Evolutionary conservation across 192 early-diverging fungal species (phyloP).

Genomic region (Coemansia javaensis): DNA sequence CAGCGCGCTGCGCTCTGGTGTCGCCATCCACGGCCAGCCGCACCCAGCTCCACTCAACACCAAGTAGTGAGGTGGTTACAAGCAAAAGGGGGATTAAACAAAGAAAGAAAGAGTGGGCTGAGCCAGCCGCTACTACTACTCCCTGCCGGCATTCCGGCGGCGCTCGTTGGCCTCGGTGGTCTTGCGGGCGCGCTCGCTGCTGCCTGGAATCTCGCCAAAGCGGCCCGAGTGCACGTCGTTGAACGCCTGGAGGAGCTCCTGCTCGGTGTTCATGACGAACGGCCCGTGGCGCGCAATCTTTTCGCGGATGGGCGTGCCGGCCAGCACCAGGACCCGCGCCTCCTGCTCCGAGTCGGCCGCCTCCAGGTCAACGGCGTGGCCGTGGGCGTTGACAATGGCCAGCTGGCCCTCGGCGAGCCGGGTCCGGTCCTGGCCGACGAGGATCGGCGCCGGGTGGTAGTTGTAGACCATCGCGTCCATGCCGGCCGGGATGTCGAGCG

Average conservation of each 20-base stretch:
- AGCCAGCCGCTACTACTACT: constrained; percentile 8
- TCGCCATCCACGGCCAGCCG: too few species aligned
- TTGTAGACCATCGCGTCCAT: constrained; percentile 46
- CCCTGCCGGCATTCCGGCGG: constrained; percentile 31
- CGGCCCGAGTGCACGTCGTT: constrained; percentile 28
- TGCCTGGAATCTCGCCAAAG: constrained; percentile 48
- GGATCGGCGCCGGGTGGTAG: constrained; percentile 27
- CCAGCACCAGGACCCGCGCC: constrained; percentile 58
- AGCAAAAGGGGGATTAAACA: background rate
- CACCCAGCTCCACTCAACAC: too few species aligned
- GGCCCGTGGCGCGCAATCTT: constrained; percentile 61
- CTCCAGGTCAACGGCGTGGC: constrained; percentile 32
- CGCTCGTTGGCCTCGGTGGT: constrained; percentile 42
- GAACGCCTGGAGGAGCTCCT: constrained; percentile 43
- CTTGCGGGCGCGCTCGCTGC: constrained; percentile 43
- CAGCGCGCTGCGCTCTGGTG: too few species aligned
- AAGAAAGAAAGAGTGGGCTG: too few species aligned
- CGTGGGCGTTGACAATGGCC: constrained; percentile 36
- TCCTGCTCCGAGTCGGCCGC: constrained; percentile 33
- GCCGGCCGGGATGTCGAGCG: constrained; percentile 49
- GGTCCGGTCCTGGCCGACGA: constrained; percentile 43
- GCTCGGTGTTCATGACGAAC: constrained; percentile 59
- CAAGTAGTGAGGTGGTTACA: too few species aligned
- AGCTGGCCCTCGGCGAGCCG: constrained; percentile 34
- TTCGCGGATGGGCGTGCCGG: constrained; percentile 56